These are phyloP conservation scores for Vishniacozyma victoriae DNA, from an alignment of 768 basidiomycete genomes.

Conservation along the genomic window DNA sequence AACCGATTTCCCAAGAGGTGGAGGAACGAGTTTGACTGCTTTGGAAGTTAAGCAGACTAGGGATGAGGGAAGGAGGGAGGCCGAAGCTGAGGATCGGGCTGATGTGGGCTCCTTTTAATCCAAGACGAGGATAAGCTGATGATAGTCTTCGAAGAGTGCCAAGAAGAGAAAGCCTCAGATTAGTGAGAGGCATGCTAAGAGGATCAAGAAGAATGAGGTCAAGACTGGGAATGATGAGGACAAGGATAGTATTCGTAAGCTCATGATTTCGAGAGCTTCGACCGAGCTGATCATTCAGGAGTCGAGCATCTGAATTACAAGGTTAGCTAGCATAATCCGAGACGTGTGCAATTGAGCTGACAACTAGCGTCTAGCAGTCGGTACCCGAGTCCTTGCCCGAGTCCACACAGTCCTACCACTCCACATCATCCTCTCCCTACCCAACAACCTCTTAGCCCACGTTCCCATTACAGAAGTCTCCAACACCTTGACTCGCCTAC, in stretches of 20 bases:
- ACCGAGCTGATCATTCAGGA: slow-evolving; percentile 42
- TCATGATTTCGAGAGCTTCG: background rate
- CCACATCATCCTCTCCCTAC: slow-evolving; percentile 85
- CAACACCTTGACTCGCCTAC: slow-evolving; percentile 62
- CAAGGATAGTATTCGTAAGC: slow-evolving; percentile 53
- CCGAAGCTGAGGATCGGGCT: slow-evolving; percentile 61
- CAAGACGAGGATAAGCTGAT: slow-evolving; percentile 2
- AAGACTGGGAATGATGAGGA: slow-evolving; percentile 34
- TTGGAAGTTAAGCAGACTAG: slow-evolving; percentile 79
- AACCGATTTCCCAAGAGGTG: slow-evolving; percentile 91
- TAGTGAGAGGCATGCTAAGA: slow-evolving; percentile 43
- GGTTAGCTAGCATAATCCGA: slow-evolving; percentile 48
- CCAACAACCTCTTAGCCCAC: slow-evolving; percentile 88
- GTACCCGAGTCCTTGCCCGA: slow-evolving; percentile 85
- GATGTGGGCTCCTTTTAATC: slow-evolving; percentile 16
- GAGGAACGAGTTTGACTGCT: slow-evolving; percentile 80
- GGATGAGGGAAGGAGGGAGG: slow-evolving; percentile 78
- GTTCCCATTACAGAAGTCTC: slow-evolving; percentile 91
- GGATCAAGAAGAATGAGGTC: slow-evolving; percentile 44
- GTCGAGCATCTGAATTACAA: slow-evolving; percentile 94
- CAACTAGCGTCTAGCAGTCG: slow-evolving; percentile 63
- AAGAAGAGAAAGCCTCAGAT: slow-evolving; percentile 50
- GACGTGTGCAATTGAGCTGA: slow-evolving; percentile 7
- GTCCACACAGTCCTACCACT: slow-evolving; percentile 80
- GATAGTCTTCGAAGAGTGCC: slow-evolving; percentile 5